Conservation (phyloP, 208 protist species). For the Acanthamoeba healyi region DNA sequence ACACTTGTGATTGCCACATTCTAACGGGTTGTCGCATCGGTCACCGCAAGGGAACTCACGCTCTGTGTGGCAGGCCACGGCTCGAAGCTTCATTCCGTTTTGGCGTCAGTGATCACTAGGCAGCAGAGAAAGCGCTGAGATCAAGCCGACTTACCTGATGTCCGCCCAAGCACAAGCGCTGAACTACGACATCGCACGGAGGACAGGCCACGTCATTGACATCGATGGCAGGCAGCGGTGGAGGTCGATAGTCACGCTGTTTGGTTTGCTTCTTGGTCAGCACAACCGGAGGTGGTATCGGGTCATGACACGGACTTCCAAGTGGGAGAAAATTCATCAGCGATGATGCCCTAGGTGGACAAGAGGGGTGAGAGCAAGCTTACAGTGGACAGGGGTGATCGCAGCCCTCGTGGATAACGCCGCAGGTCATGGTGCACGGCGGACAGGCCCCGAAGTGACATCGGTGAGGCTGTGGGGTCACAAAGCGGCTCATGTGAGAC, state of each 20-base stretch:
- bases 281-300: background rate
- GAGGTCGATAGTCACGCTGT: background rate
- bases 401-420: background rate
- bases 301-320: constrained; percentile 21
- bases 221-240: background rate
- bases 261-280: constrained; percentile 48
- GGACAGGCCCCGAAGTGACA: constrained; percentile 30
- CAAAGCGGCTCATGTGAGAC: background rate
- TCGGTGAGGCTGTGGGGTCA: constrained; percentile 34
- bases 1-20: constrained; percentile 54
- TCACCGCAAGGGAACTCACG: constrained; percentile 19
- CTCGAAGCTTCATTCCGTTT: background rate
- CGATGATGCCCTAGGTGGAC: no score
- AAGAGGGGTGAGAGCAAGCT: background rate
- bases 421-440: constrained; percentile 11
- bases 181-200: constrained; percentile 21
- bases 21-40: constrained; percentile 46
- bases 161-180: constrained; percentile 13
- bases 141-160: background rate
- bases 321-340: no score
- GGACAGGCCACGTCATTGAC: background rate
- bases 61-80: constrained; percentile 10
- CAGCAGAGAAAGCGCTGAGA: no score
- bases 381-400: background rate
- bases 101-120: background rate